These are phyloP conservation scores for Trichoderma asperellum DNA, from an alignment of 2,329 filamentous ascomycete genomes.

Conservation along the genomic window DNA sequence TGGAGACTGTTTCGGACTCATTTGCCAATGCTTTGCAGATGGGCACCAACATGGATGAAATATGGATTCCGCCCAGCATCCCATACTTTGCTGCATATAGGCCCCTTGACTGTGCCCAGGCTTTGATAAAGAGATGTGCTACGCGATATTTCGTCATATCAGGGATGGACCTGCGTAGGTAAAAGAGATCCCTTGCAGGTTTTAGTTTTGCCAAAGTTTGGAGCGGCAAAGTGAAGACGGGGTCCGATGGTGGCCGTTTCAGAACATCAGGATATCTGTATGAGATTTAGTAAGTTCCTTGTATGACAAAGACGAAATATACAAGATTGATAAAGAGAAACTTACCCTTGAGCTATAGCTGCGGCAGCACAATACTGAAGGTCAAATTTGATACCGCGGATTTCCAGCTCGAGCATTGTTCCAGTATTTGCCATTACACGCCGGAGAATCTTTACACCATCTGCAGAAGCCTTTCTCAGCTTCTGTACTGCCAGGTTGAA, in stretches of 20 bases:
- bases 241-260: conserved; percentile 53
- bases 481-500: conserved; percentile 62
- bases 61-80: conserved; percentile 66
- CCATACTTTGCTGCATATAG: conserved; percentile 69
- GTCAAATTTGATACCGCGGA: conserved; percentile 63
- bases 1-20: conserved; percentile 44
- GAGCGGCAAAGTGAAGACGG: conserved; percentile 59
- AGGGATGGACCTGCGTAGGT: conserved; percentile 63
- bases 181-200: conserved; percentile 64
- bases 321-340: not conserved
- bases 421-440: conserved; percentile 62
- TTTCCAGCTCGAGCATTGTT: conserved; percentile 66
- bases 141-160: conserved; percentile 60
- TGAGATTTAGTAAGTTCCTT: not conserved
- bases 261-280: conserved; percentile 52
- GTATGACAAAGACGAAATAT: not conserved
- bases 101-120: conserved; percentile 65
- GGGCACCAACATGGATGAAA: conserved; percentile 63
- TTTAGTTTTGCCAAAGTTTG: conserved; percentile 66
- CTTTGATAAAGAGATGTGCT: conserved; percentile 63
- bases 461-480: conserved; percentile 51
- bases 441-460: conserved; percentile 56
- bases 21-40: conserved; percentile 59
- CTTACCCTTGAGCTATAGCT: conserved; percentile 54
- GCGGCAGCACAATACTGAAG: conserved; percentile 68